These are phyloP conservation scores for Penicillium sp. DNA, from an alignment of 2,329 filamentous ascomycete genomes.

Conservation along the genomic window DNA sequence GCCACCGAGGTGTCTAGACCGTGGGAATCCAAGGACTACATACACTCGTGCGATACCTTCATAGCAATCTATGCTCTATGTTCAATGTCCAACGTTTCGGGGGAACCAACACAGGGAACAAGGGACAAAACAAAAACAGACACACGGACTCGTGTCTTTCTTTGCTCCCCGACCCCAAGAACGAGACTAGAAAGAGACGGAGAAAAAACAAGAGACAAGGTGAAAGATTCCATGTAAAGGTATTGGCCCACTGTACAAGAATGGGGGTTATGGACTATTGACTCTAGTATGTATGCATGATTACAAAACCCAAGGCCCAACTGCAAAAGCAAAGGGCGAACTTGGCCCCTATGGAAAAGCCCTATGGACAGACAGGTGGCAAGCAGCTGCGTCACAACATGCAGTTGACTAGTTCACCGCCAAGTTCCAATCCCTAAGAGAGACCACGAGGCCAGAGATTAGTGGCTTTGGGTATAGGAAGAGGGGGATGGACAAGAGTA, in stretches of 20 bases:
- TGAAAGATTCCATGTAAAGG: not conserved
- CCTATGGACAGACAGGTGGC: too few relatives aligned
- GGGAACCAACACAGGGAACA: constrained; percentile 2
- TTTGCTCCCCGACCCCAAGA: constrained; percentile 2
- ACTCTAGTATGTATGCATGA: constrained; percentile 4
- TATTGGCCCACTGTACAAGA: not conserved
- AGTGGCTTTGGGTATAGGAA: not conserved
- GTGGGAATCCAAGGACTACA: not conserved
- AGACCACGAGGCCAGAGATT: constrained; percentile 5
- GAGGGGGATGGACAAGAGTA: not conserved
- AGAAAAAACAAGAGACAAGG: too few relatives aligned
- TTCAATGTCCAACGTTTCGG: not conserved
- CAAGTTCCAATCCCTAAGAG: not conserved
- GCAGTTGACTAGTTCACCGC: constrained; percentile 3
- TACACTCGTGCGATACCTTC: not conserved
- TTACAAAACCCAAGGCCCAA: not conserved
- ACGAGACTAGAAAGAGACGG: not conserved
- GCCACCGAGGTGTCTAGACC: constrained; percentile 1
- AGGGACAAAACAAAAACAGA: not conserved
- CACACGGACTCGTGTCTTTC: not conserved
- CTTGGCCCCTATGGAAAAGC: not conserved
- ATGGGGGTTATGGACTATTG: constrained; percentile 4
- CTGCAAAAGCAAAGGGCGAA: not conserved
- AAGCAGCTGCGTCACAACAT: constrained; percentile 4
- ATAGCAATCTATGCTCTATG: not conserved